Evolutionary conservation across 2,329 filamentous ascomycete species (phyloP).

Genomic region (Apiospora marii): DNA sequence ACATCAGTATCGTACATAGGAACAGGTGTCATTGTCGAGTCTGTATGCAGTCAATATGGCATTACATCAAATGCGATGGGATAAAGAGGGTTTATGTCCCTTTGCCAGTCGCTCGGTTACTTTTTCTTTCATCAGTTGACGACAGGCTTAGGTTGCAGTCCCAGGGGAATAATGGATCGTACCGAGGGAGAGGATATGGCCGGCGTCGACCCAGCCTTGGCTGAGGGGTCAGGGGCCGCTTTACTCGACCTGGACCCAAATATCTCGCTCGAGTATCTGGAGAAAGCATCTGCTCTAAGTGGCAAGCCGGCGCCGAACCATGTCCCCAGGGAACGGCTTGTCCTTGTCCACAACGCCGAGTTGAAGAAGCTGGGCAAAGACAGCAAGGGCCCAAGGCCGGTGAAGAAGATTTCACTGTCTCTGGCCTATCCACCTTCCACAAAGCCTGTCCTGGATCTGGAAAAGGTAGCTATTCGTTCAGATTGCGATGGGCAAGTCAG

Average conservation of each 20-base stretch:
- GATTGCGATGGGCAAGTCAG: neutral
- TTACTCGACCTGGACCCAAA: conserved; percentile 34
- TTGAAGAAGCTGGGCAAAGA: conserved; percentile 28
- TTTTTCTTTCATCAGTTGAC: neutral
- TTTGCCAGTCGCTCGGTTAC: neutral
- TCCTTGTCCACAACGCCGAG: conserved; percentile 33
- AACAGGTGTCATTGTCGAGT: neutral
- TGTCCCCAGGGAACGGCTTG: conserved; percentile 27
- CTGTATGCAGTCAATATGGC: neutral
- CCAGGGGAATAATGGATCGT: conserved; percentile 3
- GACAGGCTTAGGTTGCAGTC: neutral
- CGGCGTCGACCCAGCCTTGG: conserved; percentile 11
- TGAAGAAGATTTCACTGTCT: conserved; percentile 36
- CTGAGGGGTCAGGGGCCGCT: conserved; percentile 17
- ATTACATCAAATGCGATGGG: too few species aligned
- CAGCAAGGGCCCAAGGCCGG: conserved; percentile 33
- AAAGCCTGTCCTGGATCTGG: conserved; percentile 27
- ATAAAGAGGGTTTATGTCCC: neutral
- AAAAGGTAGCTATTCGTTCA: conserved; percentile 27
- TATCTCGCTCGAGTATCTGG: conserved; percentile 33
- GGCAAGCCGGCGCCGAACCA: conserved; percentile 33
- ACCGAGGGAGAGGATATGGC: conserved; percentile 17
- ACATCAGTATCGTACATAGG: neutral
- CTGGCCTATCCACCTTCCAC: conserved; percentile 34
- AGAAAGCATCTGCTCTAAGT: conserved; percentile 32